phyloP scores from a whole-genome alignment of 2,329 filamentous ascomycete genomes.

The Cladosporium sp. region DNA sequence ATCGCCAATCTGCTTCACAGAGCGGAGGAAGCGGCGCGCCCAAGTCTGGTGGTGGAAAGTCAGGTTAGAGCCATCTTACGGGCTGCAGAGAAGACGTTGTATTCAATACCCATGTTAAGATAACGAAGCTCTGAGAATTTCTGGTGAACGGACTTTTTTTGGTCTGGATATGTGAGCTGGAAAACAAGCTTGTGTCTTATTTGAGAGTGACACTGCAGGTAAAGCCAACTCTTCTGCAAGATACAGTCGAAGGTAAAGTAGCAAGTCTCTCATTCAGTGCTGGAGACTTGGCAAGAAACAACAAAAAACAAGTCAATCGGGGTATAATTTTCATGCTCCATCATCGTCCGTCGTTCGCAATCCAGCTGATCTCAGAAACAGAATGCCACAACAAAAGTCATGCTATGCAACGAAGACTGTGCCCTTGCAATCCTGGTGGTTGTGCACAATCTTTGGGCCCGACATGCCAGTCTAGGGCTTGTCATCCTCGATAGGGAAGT shows the following conservation, averaged over 20 bases:
- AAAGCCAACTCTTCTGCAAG: neutral
- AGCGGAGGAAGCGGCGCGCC: constrained; percentile 40
- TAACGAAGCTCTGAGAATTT: neutral
- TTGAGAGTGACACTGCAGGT: neutral
- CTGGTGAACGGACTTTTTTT: neutral
- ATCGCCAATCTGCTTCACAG: constrained; percentile 26
- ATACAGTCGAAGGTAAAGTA: neutral
- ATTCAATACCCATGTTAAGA: neutral
- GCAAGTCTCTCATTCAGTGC: neutral
- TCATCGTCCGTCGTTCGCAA: neutral
- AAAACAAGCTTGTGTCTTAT: neutral
- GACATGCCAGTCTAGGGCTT: constrained; percentile 7
- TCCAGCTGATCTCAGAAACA: neutral
- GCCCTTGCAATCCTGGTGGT: neutral
- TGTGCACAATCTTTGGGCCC: neutral
- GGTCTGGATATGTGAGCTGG: neutral
- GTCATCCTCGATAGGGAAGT: constrained; percentile 25
- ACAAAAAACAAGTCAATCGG: constrained; percentile 1
- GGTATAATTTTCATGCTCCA: constrained; percentile 16
- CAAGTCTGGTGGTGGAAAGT: constrained; percentile 39
- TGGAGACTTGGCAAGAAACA: neutral
- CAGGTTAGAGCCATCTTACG: constrained; percentile 21
- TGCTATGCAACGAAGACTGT: no score
- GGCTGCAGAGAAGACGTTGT: neutral
- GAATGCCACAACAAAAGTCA: neutral